A percentile compares a stretch with the other conserved stretches of the same genome.
Evolutionary conservation across 169 alveolate genomes (phyloP).

Genomic region (Fabrea salina): DNA sequence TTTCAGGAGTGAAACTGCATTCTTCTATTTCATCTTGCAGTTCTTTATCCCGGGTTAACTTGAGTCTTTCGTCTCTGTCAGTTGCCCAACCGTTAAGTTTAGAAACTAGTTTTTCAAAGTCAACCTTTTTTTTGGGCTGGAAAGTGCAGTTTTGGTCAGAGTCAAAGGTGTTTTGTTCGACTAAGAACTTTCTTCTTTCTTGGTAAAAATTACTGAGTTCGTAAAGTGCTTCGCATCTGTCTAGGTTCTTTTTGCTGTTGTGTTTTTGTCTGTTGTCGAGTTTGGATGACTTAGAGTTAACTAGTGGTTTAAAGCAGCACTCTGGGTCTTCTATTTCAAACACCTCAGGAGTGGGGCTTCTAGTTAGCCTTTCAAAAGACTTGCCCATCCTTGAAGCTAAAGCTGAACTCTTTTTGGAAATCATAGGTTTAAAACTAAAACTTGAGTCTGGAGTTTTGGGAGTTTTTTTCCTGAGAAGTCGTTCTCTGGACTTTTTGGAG

Average conservation of each 20-base stretch:
- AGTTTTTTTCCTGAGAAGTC: background rate
- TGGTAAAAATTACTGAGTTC: background rate
- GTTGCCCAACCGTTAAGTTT: background rate
- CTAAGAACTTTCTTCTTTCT: background rate
- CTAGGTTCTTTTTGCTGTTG: background rate
- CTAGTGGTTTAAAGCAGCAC: background rate
- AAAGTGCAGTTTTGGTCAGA: background rate
- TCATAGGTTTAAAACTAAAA: background rate
- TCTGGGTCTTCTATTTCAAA: background rate
- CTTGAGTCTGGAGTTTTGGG: background rate
- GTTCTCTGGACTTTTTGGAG: too few relatives aligned
- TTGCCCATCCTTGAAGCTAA: background rate
- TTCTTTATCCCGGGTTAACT: background rate
- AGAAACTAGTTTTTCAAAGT: background rate
- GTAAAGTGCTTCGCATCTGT: background rate
- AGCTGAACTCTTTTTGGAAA: background rate
- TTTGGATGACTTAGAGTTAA: background rate
- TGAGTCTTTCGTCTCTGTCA: background rate
- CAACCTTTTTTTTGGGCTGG: background rate
- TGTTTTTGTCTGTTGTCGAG: background rate
- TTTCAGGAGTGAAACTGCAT: conserved; percentile 15
- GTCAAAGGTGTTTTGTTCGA: background rate
- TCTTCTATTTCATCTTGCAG: background rate
- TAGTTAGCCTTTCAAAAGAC: background rate
- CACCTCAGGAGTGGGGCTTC: background rate